These are phyloP conservation scores for Tolypocladium tropicale DNA, from an alignment of 2,329 filamentous ascomycete species.

Conservation along the genomic window DNA sequence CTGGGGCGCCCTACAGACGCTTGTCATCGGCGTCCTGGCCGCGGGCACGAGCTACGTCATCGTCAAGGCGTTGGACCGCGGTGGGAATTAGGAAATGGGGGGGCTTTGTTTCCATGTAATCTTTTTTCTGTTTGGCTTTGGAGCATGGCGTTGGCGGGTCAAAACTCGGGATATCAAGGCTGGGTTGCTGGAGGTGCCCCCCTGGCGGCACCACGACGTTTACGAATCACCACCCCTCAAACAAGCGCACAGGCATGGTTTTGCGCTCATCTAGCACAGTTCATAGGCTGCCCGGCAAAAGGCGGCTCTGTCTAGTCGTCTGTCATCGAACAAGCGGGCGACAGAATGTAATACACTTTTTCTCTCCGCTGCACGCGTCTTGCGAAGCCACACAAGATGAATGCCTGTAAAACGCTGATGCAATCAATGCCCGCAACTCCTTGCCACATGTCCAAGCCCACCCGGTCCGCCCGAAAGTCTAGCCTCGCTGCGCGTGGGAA, in stretches of 20 bases:
- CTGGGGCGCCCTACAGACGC: conserved; percentile 53
- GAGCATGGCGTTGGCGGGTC: conserved; percentile 3
- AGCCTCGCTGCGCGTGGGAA: not conserved
- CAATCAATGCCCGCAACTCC: not conserved
- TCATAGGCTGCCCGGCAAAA: not conserved
- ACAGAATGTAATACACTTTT: not conserved
- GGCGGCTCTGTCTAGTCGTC: not conserved
- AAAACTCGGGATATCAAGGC: not conserved
- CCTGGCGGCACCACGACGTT: not conserved
- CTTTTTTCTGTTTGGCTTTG: not conserved
- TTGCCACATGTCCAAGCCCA: too few species aligned
- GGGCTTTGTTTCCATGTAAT: too few species aligned
- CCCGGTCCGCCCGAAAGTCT: not conserved
- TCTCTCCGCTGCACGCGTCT: not conserved
- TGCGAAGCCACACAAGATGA: not conserved
- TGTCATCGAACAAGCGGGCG: not conserved
- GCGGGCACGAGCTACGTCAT: conserved; percentile 56
- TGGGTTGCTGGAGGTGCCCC: not conserved
- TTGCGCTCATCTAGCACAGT: not conserved
- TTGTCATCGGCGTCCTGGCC: conserved; percentile 53
- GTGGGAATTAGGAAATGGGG: not conserved
- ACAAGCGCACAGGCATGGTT: not conserved
- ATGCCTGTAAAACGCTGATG: not conserved
- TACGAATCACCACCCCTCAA: not conserved
- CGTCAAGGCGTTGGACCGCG: conserved; percentile 42